phyloP scores from a whole-genome alignment of 345 rosid genomes.

The Orychophragmus violaceus region DNA sequence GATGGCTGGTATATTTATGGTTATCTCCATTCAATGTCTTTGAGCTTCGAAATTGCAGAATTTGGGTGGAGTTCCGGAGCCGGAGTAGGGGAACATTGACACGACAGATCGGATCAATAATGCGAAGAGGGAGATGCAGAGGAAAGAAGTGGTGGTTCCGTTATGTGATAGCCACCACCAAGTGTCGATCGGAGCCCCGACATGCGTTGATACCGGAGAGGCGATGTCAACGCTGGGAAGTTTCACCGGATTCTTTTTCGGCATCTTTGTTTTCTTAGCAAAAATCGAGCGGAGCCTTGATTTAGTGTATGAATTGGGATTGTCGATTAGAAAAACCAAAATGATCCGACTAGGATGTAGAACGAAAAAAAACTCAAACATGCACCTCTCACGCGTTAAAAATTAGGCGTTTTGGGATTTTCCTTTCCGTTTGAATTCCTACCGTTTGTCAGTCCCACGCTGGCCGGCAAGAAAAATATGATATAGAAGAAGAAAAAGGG shows the following conservation, averaged over 20 bases:
- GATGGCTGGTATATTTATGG: conserved; percentile 53
- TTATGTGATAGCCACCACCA: conserved; percentile 44
- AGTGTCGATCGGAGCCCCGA: conserved; percentile 3
- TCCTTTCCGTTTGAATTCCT: too few relatives aligned
- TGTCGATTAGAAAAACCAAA: not conserved
- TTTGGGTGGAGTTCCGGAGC: conserved; percentile 72
- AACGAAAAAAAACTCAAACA: too few relatives aligned
- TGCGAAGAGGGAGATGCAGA: conserved; percentile 56
- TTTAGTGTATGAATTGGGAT: not conserved
- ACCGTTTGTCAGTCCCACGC: too few relatives aligned
- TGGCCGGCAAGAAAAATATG: too few relatives aligned
- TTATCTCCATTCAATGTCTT: conserved; percentile 98
- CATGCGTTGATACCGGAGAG: not conserved
- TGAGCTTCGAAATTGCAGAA: conserved; percentile 96
- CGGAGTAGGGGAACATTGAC: conserved; percentile 74
- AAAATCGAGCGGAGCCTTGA: not conserved
- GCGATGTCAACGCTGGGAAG: conserved; percentile 8
- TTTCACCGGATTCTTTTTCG: conserved; percentile 22
- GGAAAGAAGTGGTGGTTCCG: conserved; percentile 42
- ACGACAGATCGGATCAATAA: conserved; percentile 61
- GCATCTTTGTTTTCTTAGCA: not conserved
- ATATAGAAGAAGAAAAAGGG: too few relatives aligned
- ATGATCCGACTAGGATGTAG: too few relatives aligned
- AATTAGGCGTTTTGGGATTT: too few relatives aligned
- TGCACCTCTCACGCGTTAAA: too few relatives aligned